Conservation (phyloP, 2,329 filamentous ascomycete species). For the Cercospora sp. region DNA sequence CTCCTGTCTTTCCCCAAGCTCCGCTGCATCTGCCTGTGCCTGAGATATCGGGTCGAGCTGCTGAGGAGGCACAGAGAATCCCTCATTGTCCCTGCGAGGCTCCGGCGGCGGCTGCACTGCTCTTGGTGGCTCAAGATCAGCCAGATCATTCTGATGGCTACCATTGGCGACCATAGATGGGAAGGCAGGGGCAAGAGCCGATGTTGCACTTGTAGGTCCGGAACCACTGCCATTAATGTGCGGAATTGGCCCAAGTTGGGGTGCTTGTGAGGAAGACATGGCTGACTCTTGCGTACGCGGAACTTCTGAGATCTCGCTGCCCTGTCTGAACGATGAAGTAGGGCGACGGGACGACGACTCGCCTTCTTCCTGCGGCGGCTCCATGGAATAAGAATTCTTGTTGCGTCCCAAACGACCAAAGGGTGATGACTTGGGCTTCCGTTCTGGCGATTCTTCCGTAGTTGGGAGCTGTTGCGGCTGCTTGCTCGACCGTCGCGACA, state of each 20-base stretch:
- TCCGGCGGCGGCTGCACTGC: slow-evolving; percentile 34
- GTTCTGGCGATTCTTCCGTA: slow-evolving; percentile 48
- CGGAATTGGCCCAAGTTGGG: slow-evolving; percentile 21
- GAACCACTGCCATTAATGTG: slow-evolving; percentile 30
- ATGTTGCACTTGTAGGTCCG: slow-evolving; percentile 16
- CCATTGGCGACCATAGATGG: slow-evolving; percentile 30
- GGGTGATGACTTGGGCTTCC: slow-evolving; percentile 57
- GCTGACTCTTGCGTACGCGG: slow-evolving; percentile 18
- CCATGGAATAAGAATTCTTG: slow-evolving; percentile 57
- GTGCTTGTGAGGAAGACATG: slow-evolving; percentile 16
- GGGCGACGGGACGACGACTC: slow-evolving; percentile 30
- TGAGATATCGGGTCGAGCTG: slow-evolving; percentile 62
- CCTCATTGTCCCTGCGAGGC: slow-evolving; percentile 67
- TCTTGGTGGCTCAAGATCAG: slow-evolving; percentile 38
- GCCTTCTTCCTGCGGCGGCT: slow-evolving; percentile 33
- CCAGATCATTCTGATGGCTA: slow-evolving; percentile 38
- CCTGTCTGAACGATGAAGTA: slow-evolving; percentile 35
- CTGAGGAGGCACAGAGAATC: slow-evolving; percentile 70
- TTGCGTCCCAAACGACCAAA: slow-evolving; percentile 60
- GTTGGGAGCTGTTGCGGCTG: slow-evolving; percentile 31
- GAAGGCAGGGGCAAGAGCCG: slow-evolving; percentile 1
- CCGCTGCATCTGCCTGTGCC: slow-evolving; percentile 66
- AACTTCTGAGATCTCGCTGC: slow-evolving; percentile 36
- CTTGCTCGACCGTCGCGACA: slow-evolving; percentile 62
- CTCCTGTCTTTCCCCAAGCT: slow-evolving; percentile 55